These are phyloP conservation scores for Urochloa ruziziensis DNA, from an alignment of 176 grass and related monocot species.

Conservation along the genomic window DNA sequence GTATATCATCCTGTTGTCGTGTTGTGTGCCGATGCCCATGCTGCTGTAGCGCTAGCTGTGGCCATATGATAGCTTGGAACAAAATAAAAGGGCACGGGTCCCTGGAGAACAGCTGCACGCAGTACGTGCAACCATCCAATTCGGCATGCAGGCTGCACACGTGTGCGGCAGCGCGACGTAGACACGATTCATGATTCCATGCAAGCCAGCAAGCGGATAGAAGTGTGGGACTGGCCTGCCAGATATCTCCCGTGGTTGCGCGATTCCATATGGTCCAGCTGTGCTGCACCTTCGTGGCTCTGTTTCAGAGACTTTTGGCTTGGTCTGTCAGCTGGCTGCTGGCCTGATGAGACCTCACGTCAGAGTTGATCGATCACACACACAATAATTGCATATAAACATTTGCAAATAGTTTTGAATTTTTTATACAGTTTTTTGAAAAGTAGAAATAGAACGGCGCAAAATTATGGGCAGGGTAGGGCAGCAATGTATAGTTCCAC, in stretches of 20 bases:
- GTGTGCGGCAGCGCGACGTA: background rate
- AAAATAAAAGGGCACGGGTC: no score
- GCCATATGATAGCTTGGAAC: no score
- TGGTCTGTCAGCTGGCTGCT: background rate
- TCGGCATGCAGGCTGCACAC: background rate
- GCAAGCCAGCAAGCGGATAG: background rate
- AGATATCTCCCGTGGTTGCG: background rate
- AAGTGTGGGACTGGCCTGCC: background rate
- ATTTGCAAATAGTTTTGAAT: background rate
- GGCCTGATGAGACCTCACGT: background rate
- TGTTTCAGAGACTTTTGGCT: slow-evolving; percentile 16
- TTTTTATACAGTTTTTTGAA: no score
- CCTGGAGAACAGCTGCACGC: no score
- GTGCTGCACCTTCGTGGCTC: background rate
- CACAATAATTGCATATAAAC: background rate
- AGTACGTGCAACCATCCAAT: background rate
- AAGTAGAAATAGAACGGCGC: no score
- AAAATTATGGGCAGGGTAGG: no score
- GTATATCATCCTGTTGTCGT: no score
- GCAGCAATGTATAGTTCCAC: no score
- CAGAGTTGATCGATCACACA: background rate
- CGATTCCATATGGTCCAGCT: background rate
- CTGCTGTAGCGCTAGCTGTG: no score
- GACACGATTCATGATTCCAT: background rate
- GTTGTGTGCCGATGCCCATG: no score